Evolutionary conservation across 495 filamentous ascomycete species (phyloP), one percentile per base, ranked within the genome.

Genomic region (Penicillium soppii): DNA sequence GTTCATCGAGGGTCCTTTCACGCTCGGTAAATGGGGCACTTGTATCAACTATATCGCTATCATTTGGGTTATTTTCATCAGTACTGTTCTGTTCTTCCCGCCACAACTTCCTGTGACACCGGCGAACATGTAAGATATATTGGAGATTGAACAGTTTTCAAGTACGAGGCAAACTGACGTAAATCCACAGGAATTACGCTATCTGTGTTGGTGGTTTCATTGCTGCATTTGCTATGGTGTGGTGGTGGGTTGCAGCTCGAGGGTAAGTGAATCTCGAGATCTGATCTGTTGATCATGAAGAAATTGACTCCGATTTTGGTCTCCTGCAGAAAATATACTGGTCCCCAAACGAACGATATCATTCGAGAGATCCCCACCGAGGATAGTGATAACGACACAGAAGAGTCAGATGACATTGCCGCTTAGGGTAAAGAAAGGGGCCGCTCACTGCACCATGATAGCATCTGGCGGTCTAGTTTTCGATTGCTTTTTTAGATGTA

Each of bases 11-110:
- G 86, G 86, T 0, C 86, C 86, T 0, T 88, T 79, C 47, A 83
- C 79, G 5, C 74, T 88, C 4, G 86, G 85, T 1, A 74, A 53
- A 60, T 84, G 79, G 79, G 78, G 82, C 21, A 72, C 72, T 37
- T 71, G 74, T 0, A 61, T 88, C 25, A 89, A 89, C 54, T 67
- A 71, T 19, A 58, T 87, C 4, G 79, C 84, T 0, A 70, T 86
- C n/a, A 56, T 63, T 2, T 89, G 85, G 85, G 85, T 88, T 4
- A 40, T 74, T 30, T 85, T 88, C 59, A 88, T 89, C 49, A 85
- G 82, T 53, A 73, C 81, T 4, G 77, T 88, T 21, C 66, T 89
- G 38, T 83, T 88, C 67, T 87, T 86, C 71, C 86, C 86, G 4
- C 73, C 83, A 5, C 60, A 67, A 13, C 71, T 75, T 22, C 86